Evolutionary conservation across 768 basidiomycete genomes (phyloP).

Genomic region (Auricularia sp.): DNA sequence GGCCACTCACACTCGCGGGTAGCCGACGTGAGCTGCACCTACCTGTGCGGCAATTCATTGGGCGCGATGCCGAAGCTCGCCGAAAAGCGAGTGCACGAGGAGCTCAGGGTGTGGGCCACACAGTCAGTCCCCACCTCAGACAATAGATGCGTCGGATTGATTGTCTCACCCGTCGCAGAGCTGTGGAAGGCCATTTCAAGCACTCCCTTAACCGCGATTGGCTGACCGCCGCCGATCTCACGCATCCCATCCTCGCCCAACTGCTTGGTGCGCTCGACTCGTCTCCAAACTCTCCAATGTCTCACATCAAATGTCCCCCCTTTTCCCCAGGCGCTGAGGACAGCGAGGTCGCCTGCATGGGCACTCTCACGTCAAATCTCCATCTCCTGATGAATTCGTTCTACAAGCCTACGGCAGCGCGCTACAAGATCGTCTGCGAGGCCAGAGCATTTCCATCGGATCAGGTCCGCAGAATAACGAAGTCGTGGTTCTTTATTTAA

Average conservation of each 20-base stretch:
- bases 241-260: constrained; percentile 66
- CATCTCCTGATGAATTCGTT: constrained; percentile 93
- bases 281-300: background rate
- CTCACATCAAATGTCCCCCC: constrained; percentile 6
- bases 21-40: constrained; percentile 52
- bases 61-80: constrained; percentile 74
- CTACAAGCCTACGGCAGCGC: constrained; percentile 74
- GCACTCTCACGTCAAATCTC: constrained; percentile 88
- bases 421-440: constrained; percentile 94
- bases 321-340: constrained; percentile 61
- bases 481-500: background rate
- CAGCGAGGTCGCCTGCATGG: constrained; percentile 91
- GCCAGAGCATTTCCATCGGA: constrained; percentile 93
- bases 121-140: constrained; percentile 24
- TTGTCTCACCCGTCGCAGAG: constrained; percentile 34
- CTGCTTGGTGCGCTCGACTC: constrained; percentile 55
- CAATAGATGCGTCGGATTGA: background rate
- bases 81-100: constrained; percentile 62
- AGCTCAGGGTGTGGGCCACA: constrained; percentile 74
- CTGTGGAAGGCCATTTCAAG: constrained; percentile 78
- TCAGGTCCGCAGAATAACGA: constrained; percentile 45
- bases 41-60: constrained; percentile 94
- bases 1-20: constrained; percentile 4
- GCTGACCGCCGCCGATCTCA: constrained; percentile 63
- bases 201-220: constrained; percentile 82